Percentiles rank a stretch among this genome's conserved stretches.
Evolutionary conservation across 2,329 filamentous ascomycete species (phyloP).

Genomic region (Pseudogymnoascus pannorum): DNA sequence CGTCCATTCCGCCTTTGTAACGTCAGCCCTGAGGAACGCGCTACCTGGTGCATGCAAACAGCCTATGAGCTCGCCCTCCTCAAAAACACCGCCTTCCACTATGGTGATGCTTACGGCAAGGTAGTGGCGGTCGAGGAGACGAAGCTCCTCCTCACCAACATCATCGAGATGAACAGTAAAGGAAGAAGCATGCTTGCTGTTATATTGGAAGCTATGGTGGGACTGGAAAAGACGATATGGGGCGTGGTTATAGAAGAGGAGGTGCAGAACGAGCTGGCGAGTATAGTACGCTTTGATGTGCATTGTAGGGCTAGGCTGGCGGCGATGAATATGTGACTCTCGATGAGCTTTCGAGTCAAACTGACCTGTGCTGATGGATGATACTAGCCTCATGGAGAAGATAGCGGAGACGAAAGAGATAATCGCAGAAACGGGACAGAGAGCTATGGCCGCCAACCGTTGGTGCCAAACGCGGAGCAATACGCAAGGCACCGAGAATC

Average conservation of each 20-base stretch:
- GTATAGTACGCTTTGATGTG: neutral
- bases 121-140: neutral
- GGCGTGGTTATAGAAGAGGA: neutral
- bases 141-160: neutral
- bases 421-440: neutral
- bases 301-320: neutral
- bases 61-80: neutral
- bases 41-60: neutral
- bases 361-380: neutral
- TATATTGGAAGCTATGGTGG: conserved; percentile 1
- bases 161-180: neutral
- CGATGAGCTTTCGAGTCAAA: neutral
- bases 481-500: neutral
- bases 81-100: neutral
- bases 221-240: neutral
- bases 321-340: conserved; percentile 4
- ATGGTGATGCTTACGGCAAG: neutral
- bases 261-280: neutral
- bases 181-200: neutral
- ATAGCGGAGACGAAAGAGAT: neutral
- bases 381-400: neutral
- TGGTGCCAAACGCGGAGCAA: neutral
- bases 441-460: neutral
- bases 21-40: neutral
- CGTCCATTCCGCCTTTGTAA: neutral